Base-by-base conservation (phyloP, 1,139 yeast species). In the Torulaspora globosa region DNA sequence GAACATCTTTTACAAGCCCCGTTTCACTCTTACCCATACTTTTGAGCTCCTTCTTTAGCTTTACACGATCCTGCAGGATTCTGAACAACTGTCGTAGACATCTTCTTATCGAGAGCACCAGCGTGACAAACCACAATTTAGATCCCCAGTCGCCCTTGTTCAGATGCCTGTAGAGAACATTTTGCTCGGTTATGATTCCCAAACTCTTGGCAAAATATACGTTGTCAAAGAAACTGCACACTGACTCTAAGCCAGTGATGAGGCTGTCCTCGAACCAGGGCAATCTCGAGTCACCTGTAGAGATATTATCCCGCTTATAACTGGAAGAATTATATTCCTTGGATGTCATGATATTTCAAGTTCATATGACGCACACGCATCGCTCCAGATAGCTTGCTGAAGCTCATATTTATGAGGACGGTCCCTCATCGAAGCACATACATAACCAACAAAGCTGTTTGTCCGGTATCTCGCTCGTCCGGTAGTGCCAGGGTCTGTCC, bases 131-230 rank as follows among this genome's bases (percentile, higher is more conserved):
- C 64, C 65, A 60, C 10, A 60, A 29, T 36, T 57, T 60, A 3
- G 62, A 57, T 12, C 62, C 63, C 39, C 57, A 36, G 18, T 55
- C 53, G 10, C 61, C 56, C 29, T 55, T 55, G 39, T 58, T 56
- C 8, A 61, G 38, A 18, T 50, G 53, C 29, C 47, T 46, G 41
- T 58, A 60, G 1, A 62, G 28, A 26, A 51, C 36, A 41, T 58
- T 61, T 3, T 43, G 18, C 21, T 57, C 61, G 21, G 53, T 49
- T 3, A 62, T 57, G 5, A 62, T 40, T 3, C 65, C 65, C 21
- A 61, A 31, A 40, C 57, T 58, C 42, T 50, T 53, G 30, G 62
- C 48, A 14, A 62, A 46, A 39, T 56, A 58, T 6, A 62, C 28
- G 34, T 56, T 55, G 41, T 62, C 66, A 32, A 60, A 61, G 11